phyloP scores from a whole-genome alignment of 352 stramenopile species.

The Globisporangium cederbergense region DNA sequence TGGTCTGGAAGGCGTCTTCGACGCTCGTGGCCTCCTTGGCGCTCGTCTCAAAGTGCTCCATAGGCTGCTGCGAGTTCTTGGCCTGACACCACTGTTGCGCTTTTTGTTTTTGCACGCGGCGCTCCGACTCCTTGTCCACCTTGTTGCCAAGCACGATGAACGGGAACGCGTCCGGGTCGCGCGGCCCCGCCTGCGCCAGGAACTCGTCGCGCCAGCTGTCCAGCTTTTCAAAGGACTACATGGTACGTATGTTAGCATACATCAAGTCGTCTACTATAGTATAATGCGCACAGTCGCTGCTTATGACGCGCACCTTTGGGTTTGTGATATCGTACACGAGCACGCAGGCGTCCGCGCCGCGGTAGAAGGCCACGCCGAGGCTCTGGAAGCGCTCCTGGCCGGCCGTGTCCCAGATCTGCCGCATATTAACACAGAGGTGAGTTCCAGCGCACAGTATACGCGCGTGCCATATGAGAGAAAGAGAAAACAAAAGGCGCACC shows the following conservation, averaged over 20 bases:
- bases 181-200: constrained; percentile 87
- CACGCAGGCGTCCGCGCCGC: constrained; percentile 96
- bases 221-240: constrained; percentile 95
- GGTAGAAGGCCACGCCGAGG: constrained; percentile 98
- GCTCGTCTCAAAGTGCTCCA: constrained; percentile 98
- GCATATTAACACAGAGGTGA: too few relatives aligned
- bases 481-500: constrained; percentile 22
- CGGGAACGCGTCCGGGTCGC: constrained; percentile 93
- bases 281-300: background rate
- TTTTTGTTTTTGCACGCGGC: constrained; percentile 86
- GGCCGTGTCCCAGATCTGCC: constrained; percentile 97
- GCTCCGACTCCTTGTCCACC: constrained; percentile 92
- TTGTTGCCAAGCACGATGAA: constrained; percentile 99
- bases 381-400: constrained; percentile 98
- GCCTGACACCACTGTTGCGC: constrained; percentile 92
- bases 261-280: too few relatives aligned
- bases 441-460: too few relatives aligned
- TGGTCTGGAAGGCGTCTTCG: constrained; percentile 95
- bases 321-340: constrained; percentile 99
- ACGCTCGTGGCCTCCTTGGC: constrained; percentile 97
- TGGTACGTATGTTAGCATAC: background rate
- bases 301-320: constrained; percentile 57
- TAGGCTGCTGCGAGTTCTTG: constrained; percentile 84
- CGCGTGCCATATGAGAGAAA: background rate
- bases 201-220: constrained; percentile 98